Evolutionary conservation across 257 asterid species (phyloP).

Genomic region (Solanum virginianum): DNA sequence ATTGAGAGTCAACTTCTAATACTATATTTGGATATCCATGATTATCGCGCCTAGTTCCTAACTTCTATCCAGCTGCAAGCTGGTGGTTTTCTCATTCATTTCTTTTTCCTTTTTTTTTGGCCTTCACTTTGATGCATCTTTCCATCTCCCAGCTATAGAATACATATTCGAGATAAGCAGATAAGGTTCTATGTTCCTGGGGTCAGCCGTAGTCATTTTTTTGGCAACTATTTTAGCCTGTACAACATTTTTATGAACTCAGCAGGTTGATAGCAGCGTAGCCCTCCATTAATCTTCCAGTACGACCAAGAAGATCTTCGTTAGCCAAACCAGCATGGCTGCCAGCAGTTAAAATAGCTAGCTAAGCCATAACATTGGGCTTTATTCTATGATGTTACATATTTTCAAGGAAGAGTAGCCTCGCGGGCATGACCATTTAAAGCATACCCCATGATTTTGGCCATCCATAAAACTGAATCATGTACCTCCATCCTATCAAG

Average conservation of each 20-base stretch:
- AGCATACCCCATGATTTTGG: too few relatives aligned
- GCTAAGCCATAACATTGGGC: conserved; percentile 53
- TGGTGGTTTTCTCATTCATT: too few relatives aligned
- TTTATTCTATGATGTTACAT: conserved; percentile 52
- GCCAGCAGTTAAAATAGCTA: conserved; percentile 83
- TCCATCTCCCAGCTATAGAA: conserved; percentile 62
- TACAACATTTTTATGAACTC: conserved; percentile 61
- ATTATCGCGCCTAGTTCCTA: conserved; percentile 45
- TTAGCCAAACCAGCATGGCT: conserved; percentile 90
- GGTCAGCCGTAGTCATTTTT: conserved; percentile 48
- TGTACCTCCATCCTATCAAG: conserved; percentile 67
- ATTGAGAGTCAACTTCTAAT: too few relatives aligned
- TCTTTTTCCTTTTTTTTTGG: too few relatives aligned
- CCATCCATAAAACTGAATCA: too few relatives aligned
- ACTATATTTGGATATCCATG: too few relatives aligned
- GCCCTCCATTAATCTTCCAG: too few relatives aligned
- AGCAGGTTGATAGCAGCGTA: conserved; percentile 85
- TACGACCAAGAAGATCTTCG: too few relatives aligned
- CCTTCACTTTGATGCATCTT: too few relatives aligned
- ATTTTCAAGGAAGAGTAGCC: conserved; percentile 48
- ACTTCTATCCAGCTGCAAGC: conserved; percentile 92
- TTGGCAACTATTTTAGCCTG: conserved; percentile 68
- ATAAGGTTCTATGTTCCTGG: conserved; percentile 37
- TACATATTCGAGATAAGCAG: conserved; percentile 64
- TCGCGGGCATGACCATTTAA: too few relatives aligned